Evolutionary conservation across 2,329 filamentous ascomycete genomes (phyloP), one percentile per base, ranked within the genome.

Genomic region (Cyanodermella asteris): DNA sequence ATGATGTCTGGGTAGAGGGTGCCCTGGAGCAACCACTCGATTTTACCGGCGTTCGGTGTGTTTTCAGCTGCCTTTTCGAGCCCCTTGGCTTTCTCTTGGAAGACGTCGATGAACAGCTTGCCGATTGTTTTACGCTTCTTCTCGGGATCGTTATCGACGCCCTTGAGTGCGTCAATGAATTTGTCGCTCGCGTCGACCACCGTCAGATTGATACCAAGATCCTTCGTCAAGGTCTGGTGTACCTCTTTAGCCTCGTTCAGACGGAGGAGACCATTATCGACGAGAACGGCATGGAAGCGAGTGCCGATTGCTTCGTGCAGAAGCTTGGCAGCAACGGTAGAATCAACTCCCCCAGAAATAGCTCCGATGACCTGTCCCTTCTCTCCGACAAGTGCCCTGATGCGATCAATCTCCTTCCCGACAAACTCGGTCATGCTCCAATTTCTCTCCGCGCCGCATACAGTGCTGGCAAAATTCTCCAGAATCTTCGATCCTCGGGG

Each of bases 61-160:
- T 72, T 58, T 33, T 68, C 64, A 0, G 75, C 75, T 15, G 60
- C 67, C 28, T 64, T 64, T 34, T 80, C 76, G 23, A 90, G 82
- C 37, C 65, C 59, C 39, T 63, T 62, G 14, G 76, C 81, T 44
- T 81, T 72, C 30, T 70, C 57, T 47, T 91, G 72, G 49, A 91
- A 93, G 15, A 91, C 53, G 37, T 81, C 73, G 35, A 81, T 80
- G 46, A 81, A 76, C 13, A 64, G 76, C 33, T 60, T 64, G 28
- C 81, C 82, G 32, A 93, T 93, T 38, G 93, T 71, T 53, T 91
- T 91, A 28, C 82, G 63, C 61, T 91, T 93, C 43, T 64, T 64
- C 51, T 94, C 82, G 0, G 84, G 82, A 28, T 76, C 78, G 0
- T 53, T 55, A 10, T 32, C 17, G 14, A 91, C 65, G 11, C 80